Base-by-base conservation (phyloP, 2,329 filamentous ascomycete species). In the Aspergillus fischeri region DNA sequence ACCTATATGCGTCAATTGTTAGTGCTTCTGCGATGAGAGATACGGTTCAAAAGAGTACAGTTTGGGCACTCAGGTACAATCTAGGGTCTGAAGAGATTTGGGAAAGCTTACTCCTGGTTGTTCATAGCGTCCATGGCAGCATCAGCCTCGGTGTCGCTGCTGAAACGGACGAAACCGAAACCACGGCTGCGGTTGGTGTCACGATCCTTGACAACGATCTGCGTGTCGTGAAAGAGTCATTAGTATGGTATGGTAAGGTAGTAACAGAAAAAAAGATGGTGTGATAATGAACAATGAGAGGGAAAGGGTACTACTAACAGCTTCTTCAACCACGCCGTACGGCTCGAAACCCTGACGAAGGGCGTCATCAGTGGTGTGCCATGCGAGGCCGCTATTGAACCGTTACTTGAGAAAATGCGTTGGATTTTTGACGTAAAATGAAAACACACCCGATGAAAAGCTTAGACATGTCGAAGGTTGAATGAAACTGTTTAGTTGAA, bases 131-230 rank as follows among this genome's bases (percentile, higher is more conserved):
- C 64, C 65, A 76, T 73, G 7, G 77, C 77, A 32, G 69, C 67
- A 35, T 78, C 73, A 7, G 77, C 77, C 52, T 79, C 77, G 17
- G 56, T 63, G 4, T 75, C 74, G 51, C 58, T 73, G 52, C 85
- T 79, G 78, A 93, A 99, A 67, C 92, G 90, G 63, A 99, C 93
- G 75, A 97, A 97, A 50, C 94, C 94, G 75, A 97, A 99, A 60
- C 94, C 94, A 75, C 94, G 91, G 82, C 92, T 97, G 75, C 93
- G 91, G 69, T 91, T 90, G 70, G 93, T 97, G 73, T 97, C 93
- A 70, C 92, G 91, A 77, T 99, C 93, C 81, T 96, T 97, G 70
- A 97, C 92, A 66, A 99, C 93, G 62, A 96, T 90, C 93, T 97
- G 70, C 51, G 56, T 49, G 35, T 60, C 51, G 62, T 67, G 32